Evolutionary conservation across 306 rosid genomes (phyloP), one percentile per base, ranked within the genome.

Genomic region (Vigna reflexopilosa): DNA sequence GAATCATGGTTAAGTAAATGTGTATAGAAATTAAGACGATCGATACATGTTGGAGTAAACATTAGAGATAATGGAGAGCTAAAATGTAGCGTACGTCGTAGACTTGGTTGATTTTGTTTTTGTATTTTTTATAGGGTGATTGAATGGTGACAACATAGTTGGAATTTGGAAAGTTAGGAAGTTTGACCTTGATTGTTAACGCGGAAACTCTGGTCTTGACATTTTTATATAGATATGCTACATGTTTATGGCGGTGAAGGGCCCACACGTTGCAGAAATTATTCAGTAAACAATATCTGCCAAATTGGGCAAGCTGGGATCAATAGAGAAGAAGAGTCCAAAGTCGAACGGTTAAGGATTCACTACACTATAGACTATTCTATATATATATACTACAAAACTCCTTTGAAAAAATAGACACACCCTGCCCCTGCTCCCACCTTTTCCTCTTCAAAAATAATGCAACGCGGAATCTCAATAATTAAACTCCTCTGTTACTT

Each of bases 251-350:
- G 61, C 72, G 81, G 79, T 57, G 77, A 56, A 44, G 44, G 84
- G 68, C 59, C 77, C 68, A 79, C 78, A 36, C 68, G 69, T 12
- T 3, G 38, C 47, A 17, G 61, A 69, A 52, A 16, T 20, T 73
- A 40, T 28, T 45, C 4, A 78, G 22, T 50, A 67, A 59, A 59
- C 70, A 75, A 34, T 48, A 57, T 65, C 51, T 65, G 82, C 82
- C 82, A 80, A 80, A 58, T 64, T 70, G 40, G 52, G 79, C 80
- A 64, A 84, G 80, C 80, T 71, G 87, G 67, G 68, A 48, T 80
- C 81, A n/a, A 64, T 20, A 36, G 28, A 32, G 20, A 67, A 69
- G 30, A 79, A 54, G 28, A 54, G 17, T 75, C n/a, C 2, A 9
- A 61, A 77, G 30, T 76, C 63, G 0, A 2, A 56, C 42, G 4